A percentile compares a stretch with the other conserved stretches of the same genome.
phyloP scores from a whole-genome alignment of 371 early-diverging fungal genomes.

The Furculomyces boomerangus region DNA sequence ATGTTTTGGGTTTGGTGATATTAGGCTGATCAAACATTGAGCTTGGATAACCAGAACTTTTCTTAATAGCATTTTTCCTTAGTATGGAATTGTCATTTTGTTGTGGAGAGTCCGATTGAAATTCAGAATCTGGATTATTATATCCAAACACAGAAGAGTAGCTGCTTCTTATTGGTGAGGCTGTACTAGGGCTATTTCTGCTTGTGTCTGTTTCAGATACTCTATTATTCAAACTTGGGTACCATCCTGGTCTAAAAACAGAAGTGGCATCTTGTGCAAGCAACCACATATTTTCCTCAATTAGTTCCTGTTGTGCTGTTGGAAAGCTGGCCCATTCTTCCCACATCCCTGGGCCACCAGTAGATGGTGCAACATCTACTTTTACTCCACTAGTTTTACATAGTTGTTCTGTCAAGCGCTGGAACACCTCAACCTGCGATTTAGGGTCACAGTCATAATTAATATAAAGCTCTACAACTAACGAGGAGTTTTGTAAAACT shows the following conservation, averaged over 20 bases:
- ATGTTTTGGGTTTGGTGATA: background rate
- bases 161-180: too few relatives aligned
- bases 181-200: too few relatives aligned
- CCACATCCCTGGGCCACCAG: conserved; percentile 1
- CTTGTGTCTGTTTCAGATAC: too few relatives aligned
- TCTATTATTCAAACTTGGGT: too few relatives aligned
- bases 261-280: background rate
- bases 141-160: too few relatives aligned
- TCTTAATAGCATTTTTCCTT: too few relatives aligned
- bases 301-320: background rate
- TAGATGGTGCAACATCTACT: background rate
- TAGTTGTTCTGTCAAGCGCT: conserved; percentile 46
- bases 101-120: too few relatives aligned
- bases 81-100: too few relatives aligned
- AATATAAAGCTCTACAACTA: conserved; percentile 85
- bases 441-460: conserved; percentile 89
- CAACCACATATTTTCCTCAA: conserved; percentile 1
- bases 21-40: background rate
- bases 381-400: conserved; percentile 27
- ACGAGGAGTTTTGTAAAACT: conserved; percentile 59
- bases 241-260: background rate
- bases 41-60: too few relatives aligned
- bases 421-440: conserved; percentile 58
- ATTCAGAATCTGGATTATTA: too few relatives aligned
- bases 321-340: background rate